Percentiles rank a stretch among this genome's conserved stretches.
These are phyloP conservation scores for Fraxinus dipetala DNA, from an alignment of 305 asterid species.

Conservation along the genomic window DNA sequence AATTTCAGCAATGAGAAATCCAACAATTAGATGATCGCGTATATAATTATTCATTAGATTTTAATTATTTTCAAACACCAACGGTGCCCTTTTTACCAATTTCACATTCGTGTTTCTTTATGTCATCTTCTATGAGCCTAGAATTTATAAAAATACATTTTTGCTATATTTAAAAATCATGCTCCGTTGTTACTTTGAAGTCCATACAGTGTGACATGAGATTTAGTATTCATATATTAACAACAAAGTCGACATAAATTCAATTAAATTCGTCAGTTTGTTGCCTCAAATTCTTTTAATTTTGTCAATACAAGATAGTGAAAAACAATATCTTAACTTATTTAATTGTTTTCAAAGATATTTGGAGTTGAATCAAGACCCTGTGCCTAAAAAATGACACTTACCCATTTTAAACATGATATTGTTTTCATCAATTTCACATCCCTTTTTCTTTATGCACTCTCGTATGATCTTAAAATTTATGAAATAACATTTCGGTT, in stretches of 20 bases:
- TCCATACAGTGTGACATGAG: too few species aligned
- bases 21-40: too few species aligned
- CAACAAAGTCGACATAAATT: not conserved
- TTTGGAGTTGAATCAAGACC: not conserved
- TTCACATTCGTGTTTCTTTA: not conserved
- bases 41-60: too few species aligned
- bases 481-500: too few species aligned
- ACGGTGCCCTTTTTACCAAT: not conserved
- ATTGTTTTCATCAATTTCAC: too few species aligned
- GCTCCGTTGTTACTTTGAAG: not conserved
- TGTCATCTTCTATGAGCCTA: not conserved
- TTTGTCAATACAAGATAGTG: not conserved
- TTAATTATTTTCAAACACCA: not conserved
- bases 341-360: not conserved
- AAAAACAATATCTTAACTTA: not conserved
- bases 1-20: not conserved
- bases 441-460: too few species aligned
- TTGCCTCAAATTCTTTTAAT: not conserved
- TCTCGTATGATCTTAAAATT: too few species aligned
- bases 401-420: not conserved
- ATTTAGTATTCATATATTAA: not conserved
- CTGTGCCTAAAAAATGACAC: not conserved
- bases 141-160: not conserved
- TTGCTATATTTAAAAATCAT: not conserved
- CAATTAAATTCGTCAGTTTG: not conserved